phyloP scores from a whole-genome alignment of 345 rosid species.

The Eucalyptus tenuipes region DNA sequence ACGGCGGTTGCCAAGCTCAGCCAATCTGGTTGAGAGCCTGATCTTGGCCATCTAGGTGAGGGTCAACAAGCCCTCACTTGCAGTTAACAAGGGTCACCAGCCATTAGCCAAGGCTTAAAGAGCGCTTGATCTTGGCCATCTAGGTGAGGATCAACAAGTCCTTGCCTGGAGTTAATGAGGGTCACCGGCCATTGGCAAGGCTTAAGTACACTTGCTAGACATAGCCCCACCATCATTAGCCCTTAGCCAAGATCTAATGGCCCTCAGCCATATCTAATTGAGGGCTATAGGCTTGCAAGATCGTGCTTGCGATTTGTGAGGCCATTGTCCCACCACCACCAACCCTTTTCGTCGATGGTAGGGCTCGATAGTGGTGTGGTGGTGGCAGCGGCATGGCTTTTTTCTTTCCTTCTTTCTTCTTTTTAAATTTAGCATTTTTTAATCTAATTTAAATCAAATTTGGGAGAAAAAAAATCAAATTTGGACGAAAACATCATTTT shows the following conservation, averaged over 20 bases:
- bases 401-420: background rate
- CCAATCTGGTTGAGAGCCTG: background rate
- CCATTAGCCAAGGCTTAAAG: background rate
- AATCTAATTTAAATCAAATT: background rate
- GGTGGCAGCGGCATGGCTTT: background rate
- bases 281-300: background rate
- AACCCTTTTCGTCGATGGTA: background rate
- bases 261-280: background rate
- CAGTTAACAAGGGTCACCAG: background rate
- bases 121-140: background rate
- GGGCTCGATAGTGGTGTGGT: background rate
- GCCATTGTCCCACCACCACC: background rate
- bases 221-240: background rate
- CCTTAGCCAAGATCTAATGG: background rate
- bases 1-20: background rate
- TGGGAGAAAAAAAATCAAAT: too few species aligned
- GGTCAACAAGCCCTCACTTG: background rate
- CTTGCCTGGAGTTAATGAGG: too few species aligned
- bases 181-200: background rate
- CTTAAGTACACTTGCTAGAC: background rate
- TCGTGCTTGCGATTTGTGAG: background rate
- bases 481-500: background rate
- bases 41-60: background rate
- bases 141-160: background rate
- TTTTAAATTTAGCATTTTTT: background rate